Evolutionary conservation across 768 basidiomycete genomes (phyloP).

Genomic region (Tylopilus subfusipes): DNA sequence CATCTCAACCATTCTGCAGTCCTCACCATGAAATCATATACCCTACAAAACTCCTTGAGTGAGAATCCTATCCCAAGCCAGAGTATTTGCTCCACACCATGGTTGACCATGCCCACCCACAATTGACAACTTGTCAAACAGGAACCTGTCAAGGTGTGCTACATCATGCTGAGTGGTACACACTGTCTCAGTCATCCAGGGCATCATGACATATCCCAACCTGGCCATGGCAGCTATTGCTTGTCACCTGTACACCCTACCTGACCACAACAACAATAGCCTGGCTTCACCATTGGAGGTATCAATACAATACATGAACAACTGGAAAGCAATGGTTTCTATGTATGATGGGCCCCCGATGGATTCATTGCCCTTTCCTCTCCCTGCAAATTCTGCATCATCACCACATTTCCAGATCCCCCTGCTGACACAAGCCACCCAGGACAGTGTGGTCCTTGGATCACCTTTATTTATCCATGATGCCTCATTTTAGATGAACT

Average conservation of each 20-base stretch:
- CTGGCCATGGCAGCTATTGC: slow-evolving; percentile 12
- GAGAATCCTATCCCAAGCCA: slow-evolving; percentile 1
- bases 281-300: background rate
- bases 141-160: slow-evolving; percentile 23
- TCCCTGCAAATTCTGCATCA: slow-evolving; percentile 19
- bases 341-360: slow-evolving; percentile 25
- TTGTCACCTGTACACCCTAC: slow-evolving; percentile 13
- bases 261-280: slow-evolving; percentile 14
- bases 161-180: background rate
- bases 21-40: slow-evolving; percentile 26
- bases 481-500: slow-evolving; percentile 7
- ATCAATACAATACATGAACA: slow-evolving; percentile 7
- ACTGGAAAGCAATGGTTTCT: slow-evolving; percentile 4
- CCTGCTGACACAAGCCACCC: too few relatives aligned
- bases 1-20: slow-evolving; percentile 3
- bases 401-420: slow-evolving; percentile 11
- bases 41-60: slow-evolving; percentile 26
- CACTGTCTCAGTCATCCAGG: slow-evolving; percentile 17
- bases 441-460: too few relatives aligned
- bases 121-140: slow-evolving; percentile 25
- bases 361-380: slow-evolving; percentile 31
- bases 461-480: too few relatives aligned
- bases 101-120: background rate
- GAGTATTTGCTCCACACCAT: background rate
- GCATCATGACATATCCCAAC: background rate